Evolutionary conservation across 192 early-diverging fungal genomes (phyloP), one percentile per base, ranked within the genome.

Genomic region (Umbelopsis ramanniana): DNA sequence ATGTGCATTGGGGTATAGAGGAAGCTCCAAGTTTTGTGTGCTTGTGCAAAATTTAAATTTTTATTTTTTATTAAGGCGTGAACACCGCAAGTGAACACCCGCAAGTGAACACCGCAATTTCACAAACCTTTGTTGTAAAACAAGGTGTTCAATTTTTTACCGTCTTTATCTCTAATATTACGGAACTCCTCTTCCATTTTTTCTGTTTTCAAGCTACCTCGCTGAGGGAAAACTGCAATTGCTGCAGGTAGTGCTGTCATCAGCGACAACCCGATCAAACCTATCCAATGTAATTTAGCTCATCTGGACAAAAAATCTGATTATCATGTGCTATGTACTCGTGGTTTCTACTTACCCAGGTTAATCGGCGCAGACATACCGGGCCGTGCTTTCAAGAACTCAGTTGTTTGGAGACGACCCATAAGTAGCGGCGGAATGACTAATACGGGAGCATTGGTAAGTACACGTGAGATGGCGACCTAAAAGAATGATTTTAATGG

Each of bases 121-220:
- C 82, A 94, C 60, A 95, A 72, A 10, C 93, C 93, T 68, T 93
- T 86, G 75, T 95, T 95, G 78, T 91, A 95, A 52, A 83, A 93
- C 26, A 95, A 76, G 37, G 73, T 82, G 57, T 86, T 78, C 60
- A 94, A 74, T 26, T 73, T 74, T 17, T 87, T 74, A 40, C 93
- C 93, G 52, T 92, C 81, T 29, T 76, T 73, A 68, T 87, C 85
- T 38, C 70, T 83, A 74, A 93, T 70, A 43, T 82, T 60, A 73
- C 81, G 81, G 80, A 94, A 93, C 73, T 85, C 71, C 6, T 81
- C 75, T 78, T 95, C 93, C 45, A 94, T 72, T 4, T 81, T 84
- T 21, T 76, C 66, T 14, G 91, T 88, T 26, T 81, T 68, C 69
- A 92, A 74, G 46, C 76, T 83, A 21, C 88, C 93, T 43, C 76